A percentile compares a stretch with the other conserved stretches of the same genome.
phyloP scores from a whole-genome alignment of 2,329 filamentous ascomycete genomes.

The Colletotrichum somersetense region DNA sequence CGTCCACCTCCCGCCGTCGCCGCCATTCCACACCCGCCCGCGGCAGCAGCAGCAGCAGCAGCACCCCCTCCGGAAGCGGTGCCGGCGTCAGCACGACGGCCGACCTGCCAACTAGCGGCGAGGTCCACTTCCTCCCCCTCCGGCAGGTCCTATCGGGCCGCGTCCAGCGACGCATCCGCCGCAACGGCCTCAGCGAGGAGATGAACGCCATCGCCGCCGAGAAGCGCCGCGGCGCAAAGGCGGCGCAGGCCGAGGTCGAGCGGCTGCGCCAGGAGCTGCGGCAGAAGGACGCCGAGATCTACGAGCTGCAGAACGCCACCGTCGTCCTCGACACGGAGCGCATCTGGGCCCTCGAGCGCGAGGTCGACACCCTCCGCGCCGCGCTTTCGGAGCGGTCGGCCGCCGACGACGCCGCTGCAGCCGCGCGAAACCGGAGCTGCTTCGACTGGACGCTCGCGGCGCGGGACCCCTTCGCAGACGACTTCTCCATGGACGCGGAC shows the following conservation, averaged over 20 bases:
- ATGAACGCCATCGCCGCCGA: conserved; percentile 65
- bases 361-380: conserved; percentile 53
- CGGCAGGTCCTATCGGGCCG: conserved; percentile 69
- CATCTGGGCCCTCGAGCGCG: conserved; percentile 57
- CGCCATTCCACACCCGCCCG: conserved; percentile 55
- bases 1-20: conserved; percentile 56
- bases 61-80: conserved; percentile 24
- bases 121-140: conserved; percentile 62
- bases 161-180: conserved; percentile 67
- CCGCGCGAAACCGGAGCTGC: conserved; percentile 44
- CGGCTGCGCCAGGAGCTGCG: conserved; percentile 63
- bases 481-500: conserved; percentile 57
- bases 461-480: conserved; percentile 59
- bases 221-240: conserved; percentile 55
- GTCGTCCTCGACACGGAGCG: conserved; percentile 61
- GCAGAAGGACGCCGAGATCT: conserved; percentile 65
- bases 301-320: conserved; percentile 64
- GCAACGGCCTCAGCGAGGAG: conserved; percentile 70
- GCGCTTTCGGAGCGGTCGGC: conserved; percentile 49
- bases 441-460: conserved; percentile 67
- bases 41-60: conserved; percentile 44
- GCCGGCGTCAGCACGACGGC: conserved; percentile 37
- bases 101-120: conserved; percentile 48
- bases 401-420: background rate
- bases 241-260: conserved; percentile 61